Conservation (phyloP, 345 rosid genomes). For the Camelina hispida region DNA sequence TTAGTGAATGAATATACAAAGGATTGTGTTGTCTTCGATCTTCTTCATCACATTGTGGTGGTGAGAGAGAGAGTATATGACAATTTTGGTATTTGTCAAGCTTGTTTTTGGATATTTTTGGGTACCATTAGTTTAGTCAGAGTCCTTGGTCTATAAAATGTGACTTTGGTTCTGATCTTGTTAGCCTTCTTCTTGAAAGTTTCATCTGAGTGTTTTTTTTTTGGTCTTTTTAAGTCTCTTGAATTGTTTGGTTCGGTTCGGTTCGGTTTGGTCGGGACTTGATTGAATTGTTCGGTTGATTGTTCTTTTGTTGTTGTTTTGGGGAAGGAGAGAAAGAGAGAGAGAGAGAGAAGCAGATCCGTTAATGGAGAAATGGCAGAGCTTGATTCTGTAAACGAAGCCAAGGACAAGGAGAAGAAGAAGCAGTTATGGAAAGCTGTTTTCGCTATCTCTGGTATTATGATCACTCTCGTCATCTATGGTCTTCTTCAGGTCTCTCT, state of each 20-base stretch:
- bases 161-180: neutral
- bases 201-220: neutral
- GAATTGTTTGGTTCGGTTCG: neutral
- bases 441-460: slow-evolving; percentile 74
- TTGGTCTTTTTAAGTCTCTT: too few species aligned
- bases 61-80: too few species aligned
- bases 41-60: too few species aligned
- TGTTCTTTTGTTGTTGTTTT: slow-evolving; percentile 1
- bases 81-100: too few species aligned
- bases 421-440: slow-evolving; percentile 67
- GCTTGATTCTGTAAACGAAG: slow-evolving; percentile 42
- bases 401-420: slow-evolving; percentile 53
- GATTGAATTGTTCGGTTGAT: slow-evolving; percentile 6
- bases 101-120: too few species aligned
- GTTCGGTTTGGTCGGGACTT: neutral
- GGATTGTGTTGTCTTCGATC: too few species aligned
- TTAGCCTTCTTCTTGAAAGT: neutral
- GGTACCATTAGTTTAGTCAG: neutral
- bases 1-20: too few species aligned
- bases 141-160: neutral
- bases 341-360: slow-evolving; percentile 18
- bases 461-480: slow-evolving; percentile 84
- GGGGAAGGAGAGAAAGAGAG: neutral
- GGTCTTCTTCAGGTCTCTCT: slow-evolving; percentile 75
- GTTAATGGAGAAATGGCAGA: slow-evolving; percentile 71